Evolutionary conservation across 805 yeast species (phyloP).

Genomic region (Suhomyces sp.): DNA sequence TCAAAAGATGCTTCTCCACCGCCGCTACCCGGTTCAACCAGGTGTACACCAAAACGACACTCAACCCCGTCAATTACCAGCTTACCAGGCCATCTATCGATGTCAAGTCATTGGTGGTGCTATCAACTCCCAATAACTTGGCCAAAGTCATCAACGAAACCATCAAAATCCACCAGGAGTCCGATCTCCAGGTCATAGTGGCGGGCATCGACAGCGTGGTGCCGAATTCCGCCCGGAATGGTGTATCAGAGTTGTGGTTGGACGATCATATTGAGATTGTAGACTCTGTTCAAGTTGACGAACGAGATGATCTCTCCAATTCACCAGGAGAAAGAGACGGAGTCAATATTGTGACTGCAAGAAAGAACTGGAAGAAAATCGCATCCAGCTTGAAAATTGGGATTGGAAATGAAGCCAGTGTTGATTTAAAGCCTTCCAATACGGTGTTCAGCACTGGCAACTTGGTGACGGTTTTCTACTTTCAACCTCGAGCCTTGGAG

Average conservation of each 20-base stretch:
- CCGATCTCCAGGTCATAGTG: constrained; percentile 34
- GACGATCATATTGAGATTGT: constrained; percentile 22
- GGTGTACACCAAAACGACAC: constrained; percentile 7
- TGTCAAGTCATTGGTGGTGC: constrained; percentile 32
- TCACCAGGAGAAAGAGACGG: constrained; percentile 35
- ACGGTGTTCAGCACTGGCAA: constrained; percentile 38
- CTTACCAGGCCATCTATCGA: constrained; percentile 9
- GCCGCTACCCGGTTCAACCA: background rate
- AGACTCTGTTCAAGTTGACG: constrained; percentile 19
- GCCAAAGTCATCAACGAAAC: constrained; percentile 30
- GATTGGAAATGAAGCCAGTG: constrained; percentile 3
- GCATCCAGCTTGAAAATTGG: constrained; percentile 23
- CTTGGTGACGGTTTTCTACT: constrained; percentile 36
- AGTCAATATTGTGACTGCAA: constrained; percentile 31
- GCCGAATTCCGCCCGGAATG: constrained; percentile 32
- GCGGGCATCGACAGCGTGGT: constrained; percentile 42
- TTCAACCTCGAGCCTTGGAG: constrained; percentile 16
- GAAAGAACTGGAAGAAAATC: constrained; percentile 39
- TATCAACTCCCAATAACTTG: constrained; percentile 37
- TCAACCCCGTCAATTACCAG: constrained; percentile 9
- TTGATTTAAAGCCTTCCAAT: constrained; percentile 36
- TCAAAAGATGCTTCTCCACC: constrained; percentile 1
- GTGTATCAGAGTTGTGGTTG: constrained; percentile 41
- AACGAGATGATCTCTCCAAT: constrained; percentile 23
- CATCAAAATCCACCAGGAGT: constrained; percentile 23